Evolutionary conservation across 2,329 filamentous ascomycete species (phyloP).

Genomic region (Colletotrichum coccodes): DNA sequence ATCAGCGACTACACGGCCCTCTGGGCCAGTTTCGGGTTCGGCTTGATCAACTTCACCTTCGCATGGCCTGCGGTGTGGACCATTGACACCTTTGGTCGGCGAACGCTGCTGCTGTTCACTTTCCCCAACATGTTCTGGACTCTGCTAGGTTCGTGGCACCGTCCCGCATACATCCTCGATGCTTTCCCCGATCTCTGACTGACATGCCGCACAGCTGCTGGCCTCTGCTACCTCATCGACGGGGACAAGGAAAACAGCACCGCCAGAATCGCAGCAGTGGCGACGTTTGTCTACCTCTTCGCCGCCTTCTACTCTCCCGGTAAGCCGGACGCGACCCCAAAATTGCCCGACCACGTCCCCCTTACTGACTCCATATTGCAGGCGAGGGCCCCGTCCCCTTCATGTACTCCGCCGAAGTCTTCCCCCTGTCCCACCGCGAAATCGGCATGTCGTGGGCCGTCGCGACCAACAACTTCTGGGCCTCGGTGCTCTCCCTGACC

Average conservation of each 20-base stretch:
- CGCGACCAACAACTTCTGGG: slow-evolving; percentile 68
- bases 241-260: slow-evolving; percentile 42
- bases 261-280: slow-evolving; percentile 63
- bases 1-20: slow-evolving; percentile 50
- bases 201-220: slow-evolving; percentile 40
- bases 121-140: slow-evolving; percentile 76
- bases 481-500: slow-evolving; percentile 59
- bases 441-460: slow-evolving; percentile 73
- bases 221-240: slow-evolving; percentile 49
- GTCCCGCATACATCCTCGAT: background rate
- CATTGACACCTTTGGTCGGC: slow-evolving; percentile 74
- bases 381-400: slow-evolving; percentile 70
- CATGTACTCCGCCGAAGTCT: slow-evolving; percentile 71
- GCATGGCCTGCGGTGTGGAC: slow-evolving; percentile 75
- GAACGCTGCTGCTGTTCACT: slow-evolving; percentile 70
- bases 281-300: slow-evolving; percentile 73
- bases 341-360: accelerated
- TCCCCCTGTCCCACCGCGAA: slow-evolving; percentile 71
- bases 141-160: slow-evolving; percentile 48
- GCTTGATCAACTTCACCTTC: slow-evolving; percentile 71
- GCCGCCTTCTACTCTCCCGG: slow-evolving; percentile 73
- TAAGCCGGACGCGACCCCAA: background rate
- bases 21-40: slow-evolving; percentile 55
- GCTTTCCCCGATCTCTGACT: background rate
- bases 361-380: background rate